Base-by-base conservation (phyloP, 1,284 basidiomycete genomes). In the Rhodotorula sp. region DNA sequence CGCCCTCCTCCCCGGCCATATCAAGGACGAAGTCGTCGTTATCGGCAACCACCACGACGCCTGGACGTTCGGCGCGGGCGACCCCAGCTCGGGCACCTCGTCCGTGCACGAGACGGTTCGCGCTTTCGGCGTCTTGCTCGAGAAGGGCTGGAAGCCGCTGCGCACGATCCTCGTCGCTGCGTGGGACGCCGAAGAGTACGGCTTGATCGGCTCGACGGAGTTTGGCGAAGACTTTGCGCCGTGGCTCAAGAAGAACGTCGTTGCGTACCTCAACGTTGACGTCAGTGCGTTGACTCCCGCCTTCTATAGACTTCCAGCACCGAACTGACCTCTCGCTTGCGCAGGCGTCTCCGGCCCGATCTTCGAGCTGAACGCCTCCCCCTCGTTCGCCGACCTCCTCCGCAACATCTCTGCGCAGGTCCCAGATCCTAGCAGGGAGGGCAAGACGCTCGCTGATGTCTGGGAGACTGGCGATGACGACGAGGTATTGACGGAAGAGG, bases 181-280 rank as follows among this genome's bases (percentile, higher is more conserved):
- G 72, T 96, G 92, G 93, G 92, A 95, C 80, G 94, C 87, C 0
- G 94, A 97, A 81, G 94, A 94, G 84, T 92, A 92, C 70, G 92
- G 92, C 37, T 84, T 95, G 48, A 83, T 96, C 55, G 93, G 93
- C 18, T 88, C 87, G 75, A 81, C 80, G 48, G 81, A 82, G 71
- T 80, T 80, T 34, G 81, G 78, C 51, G 81, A 82, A 67, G 81
- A 82, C 67, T 82, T 78, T 70, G 66, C 72, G 71, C 77, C 67
- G 64, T 78, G 44, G 68, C 65, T 80, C 40, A 62, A 76, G 52
- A 60, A 77, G 31, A 71, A 78, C 30, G 79, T 89, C 51, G 91
- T 91, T n/a, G 86, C 90, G 10, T 97, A 97, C 79, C 81, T 95
- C 71, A 97, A 97, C 78, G 83, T 90, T 34, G 90, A 81, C 64